Percentiles rank a stretch among this genome's conserved stretches.
Evolutionary conservation across 2,329 filamentous ascomycete species (phyloP).

Genomic region (Trichophaea hybrida): DNA sequence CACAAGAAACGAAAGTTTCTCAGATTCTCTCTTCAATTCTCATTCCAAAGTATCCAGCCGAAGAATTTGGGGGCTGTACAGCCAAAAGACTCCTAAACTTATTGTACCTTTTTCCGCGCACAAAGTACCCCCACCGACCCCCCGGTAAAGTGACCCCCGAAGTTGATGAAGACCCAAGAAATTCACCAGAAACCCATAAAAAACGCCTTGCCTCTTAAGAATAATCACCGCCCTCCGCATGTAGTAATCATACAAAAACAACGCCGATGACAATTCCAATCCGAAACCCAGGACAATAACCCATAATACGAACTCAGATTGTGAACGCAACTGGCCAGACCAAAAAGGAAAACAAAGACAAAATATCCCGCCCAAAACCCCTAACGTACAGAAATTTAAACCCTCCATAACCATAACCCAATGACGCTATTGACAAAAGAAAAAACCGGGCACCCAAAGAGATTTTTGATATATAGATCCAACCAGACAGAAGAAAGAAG

Average conservation of each 20-base stretch:
- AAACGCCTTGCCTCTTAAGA: too few relatives aligned
- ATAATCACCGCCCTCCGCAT: too few relatives aligned
- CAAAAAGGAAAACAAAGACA: not conserved
- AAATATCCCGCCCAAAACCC: not conserved
- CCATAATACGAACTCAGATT: not conserved
- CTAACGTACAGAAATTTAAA: not conserved
- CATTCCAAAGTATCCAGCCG: too few relatives aligned
- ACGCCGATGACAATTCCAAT: not conserved
- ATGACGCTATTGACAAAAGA: not conserved
- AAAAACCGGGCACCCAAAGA: not conserved
- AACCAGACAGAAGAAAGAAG: not conserved
- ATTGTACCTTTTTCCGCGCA: too few relatives aligned
- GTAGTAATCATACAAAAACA: not conserved
- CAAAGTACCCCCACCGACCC: too few relatives aligned
- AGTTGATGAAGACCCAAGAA: too few relatives aligned
- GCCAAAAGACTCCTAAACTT: too few relatives aligned
- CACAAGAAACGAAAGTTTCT: too few relatives aligned
- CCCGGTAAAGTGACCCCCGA: too few relatives aligned
- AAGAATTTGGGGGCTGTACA: too few relatives aligned
- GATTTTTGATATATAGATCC: not conserved
- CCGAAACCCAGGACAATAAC: not conserved
- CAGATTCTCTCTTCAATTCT: too few relatives aligned
- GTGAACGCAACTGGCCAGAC: not conserved
- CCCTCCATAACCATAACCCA: not conserved
- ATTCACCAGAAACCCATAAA: too few relatives aligned